Conservation (phyloP, 306 rosid genomes). For the Quercus gilva region DNA sequence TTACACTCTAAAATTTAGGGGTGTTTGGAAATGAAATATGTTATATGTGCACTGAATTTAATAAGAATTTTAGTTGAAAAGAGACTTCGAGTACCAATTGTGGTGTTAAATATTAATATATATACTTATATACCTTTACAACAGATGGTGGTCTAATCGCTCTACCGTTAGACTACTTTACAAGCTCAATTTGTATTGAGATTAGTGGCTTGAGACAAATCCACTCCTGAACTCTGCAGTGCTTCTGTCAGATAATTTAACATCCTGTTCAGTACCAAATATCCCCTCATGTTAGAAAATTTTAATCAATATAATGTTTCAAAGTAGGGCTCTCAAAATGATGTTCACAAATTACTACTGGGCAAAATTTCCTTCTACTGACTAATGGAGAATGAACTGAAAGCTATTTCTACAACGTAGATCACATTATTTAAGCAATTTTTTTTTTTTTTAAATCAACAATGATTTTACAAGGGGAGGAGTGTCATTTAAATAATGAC, state of each 20-base stretch:
- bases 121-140: constrained; percentile 42
- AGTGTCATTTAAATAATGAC: background rate
- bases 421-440: too few species aligned
- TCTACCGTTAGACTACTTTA: constrained; percentile 49
- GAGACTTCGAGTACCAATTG: background rate
- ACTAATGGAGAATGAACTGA: too few species aligned
- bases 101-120: background rate
- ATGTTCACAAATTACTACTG: background rate
- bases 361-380: background rate
- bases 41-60: too few species aligned
- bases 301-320: constrained; percentile 10
- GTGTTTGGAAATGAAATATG: too few species aligned
- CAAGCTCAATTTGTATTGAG: constrained; percentile 88
- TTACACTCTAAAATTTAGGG: too few species aligned
- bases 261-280: constrained; percentile 53
- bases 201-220: constrained; percentile 83
- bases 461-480: too few species aligned
- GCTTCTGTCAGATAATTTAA: constrained; percentile 81
- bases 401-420: too few species aligned
- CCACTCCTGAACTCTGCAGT: constrained; percentile 88
- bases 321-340: background rate
- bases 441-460: too few species aligned
- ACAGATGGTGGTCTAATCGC: constrained; percentile 38
- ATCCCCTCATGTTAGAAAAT: constrained; percentile 5
- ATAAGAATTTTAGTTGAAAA: too few species aligned